Percentiles rank a stretch among this genome's conserved stretches.
Conservation (phyloP, 2,329 filamentous ascomycete genomes). For the Aspergillus carbonarius region DNA sequence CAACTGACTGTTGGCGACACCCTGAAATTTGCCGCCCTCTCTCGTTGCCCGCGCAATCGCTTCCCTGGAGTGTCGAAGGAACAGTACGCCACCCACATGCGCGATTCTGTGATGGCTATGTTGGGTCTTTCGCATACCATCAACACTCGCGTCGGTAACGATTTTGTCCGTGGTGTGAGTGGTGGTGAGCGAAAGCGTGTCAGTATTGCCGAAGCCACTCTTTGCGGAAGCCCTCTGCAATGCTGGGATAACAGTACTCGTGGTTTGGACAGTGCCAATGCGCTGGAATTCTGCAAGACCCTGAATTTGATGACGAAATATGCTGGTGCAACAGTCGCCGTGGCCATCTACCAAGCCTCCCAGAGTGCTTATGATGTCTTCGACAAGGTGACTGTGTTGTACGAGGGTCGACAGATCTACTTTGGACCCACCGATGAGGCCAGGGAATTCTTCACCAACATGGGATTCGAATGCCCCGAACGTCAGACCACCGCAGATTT, state of each 20-base stretch:
- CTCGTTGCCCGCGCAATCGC: constrained; percentile 51
- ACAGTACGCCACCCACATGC: constrained; percentile 44
- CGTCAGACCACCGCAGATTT: constrained; percentile 72
- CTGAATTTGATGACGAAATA: constrained; percentile 53
- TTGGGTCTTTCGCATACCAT: constrained; percentile 52
- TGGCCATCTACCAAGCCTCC: constrained; percentile 58
- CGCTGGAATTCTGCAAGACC: constrained; percentile 57
- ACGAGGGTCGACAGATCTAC: constrained; percentile 76
- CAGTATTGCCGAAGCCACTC: constrained; percentile 56
- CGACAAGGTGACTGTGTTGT: constrained; percentile 70
- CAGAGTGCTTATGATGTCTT: constrained; percentile 59
- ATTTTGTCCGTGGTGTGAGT: constrained; percentile 62
- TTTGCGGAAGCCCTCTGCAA: constrained; percentile 49
- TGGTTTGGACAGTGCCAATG: constrained; percentile 56
- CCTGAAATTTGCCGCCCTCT: constrained; percentile 71
- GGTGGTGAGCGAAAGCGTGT: constrained; percentile 64
- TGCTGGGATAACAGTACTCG: constrained; percentile 53
- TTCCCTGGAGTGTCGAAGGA: constrained; percentile 43
- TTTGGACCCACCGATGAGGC: constrained; percentile 65
- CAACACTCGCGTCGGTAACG: constrained; percentile 50
- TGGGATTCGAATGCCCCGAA: constrained; percentile 68
- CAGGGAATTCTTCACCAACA: constrained; percentile 64
- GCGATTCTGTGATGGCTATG: constrained; percentile 48
- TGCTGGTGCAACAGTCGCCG: constrained; percentile 49
- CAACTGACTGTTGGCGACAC: constrained; percentile 76